Base-by-base conservation (phyloP, 75 land plant species). In the Cupressus sempervirens region DNA sequence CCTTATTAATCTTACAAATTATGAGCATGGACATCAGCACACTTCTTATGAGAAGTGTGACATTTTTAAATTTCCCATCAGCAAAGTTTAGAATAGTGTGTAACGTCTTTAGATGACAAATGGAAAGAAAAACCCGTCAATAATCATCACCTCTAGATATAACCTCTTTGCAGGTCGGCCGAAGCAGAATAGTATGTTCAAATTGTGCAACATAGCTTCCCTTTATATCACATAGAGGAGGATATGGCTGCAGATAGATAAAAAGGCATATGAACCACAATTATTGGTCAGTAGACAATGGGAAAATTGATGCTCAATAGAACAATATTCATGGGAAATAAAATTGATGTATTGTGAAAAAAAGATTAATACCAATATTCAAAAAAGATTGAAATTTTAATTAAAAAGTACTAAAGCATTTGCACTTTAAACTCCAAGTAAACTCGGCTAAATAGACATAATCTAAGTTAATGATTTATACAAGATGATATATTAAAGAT, bases 91-190 rank as follows among this genome's bases (percentile, higher is more conserved):
- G 10, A 26, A 79, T 45, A 48, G 32, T 50, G n/a, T 79, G 48
- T 79, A 32, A 79, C 45, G 48, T 79, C 12, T 8, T n/a, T 79
- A 5, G 13, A 45, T 45, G 38, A 43, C 80, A 43, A 62, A 26
- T 79, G 23, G 3, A 45, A 9, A 40, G 29, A 79, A 12, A 26
- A 43, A 45, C 30, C n/a, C 5, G 3, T 88, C 35, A 88, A 70
- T 92, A 97, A 85, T 97, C 99, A 88, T 97, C 99, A 26, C 99
- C 99, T 84, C 94, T 92, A 23, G 99, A 97, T 29, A 97, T 82
- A 16, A 97, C 98, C 85, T 97, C 99, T 83, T 97, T 97, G 88
- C 99, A 95, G 14, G 99, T 95, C 81, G 99, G 99, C 35, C 99
- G 93, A 53, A 97, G 95, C 48, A 92, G 85, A 67, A 97, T 93